These are phyloP conservation scores for Pythium scleroteichum DNA, from an alignment of 352 stramenopile species.

Conservation along the genomic window DNA sequence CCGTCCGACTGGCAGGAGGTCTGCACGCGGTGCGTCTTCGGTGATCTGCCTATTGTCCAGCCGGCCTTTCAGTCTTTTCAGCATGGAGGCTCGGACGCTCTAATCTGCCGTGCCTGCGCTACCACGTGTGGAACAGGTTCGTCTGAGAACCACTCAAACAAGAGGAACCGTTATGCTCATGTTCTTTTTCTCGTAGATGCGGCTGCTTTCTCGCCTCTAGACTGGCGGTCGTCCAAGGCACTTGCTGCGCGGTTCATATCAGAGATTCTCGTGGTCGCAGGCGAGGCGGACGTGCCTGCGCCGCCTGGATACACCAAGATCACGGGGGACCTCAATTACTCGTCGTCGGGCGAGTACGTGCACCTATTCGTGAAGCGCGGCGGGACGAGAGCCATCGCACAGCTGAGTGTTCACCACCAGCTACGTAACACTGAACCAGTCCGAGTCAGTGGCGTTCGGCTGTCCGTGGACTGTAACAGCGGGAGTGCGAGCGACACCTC, in stretches of 20 bases:
- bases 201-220: constrained; percentile 40
- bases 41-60: constrained; percentile 49
- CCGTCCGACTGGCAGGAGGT: constrained; percentile 57
- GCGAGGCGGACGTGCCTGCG: constrained; percentile 47
- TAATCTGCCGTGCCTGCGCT: constrained; percentile 68
- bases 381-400: constrained; percentile 8
- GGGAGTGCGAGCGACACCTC: constrained; percentile 26
- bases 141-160: no score
- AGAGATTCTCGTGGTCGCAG: constrained; percentile 56
- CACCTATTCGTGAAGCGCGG: constrained; percentile 74
- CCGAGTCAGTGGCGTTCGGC: neutral
- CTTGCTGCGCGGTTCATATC: constrained; percentile 60
- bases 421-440: neutral
- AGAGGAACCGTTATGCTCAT: no score
- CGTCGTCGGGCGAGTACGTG: constrained; percentile 59
- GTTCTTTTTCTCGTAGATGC: constrained; percentile 30
- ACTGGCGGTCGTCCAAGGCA: constrained; percentile 39
- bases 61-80: constrained; percentile 41
- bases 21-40: constrained; percentile 63
- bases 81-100: neutral
- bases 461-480: constrained; percentile 38
- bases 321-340: constrained; percentile 60
- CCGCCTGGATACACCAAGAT: constrained; percentile 61
- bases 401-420: constrained; percentile 8
- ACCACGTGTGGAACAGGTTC: constrained; percentile 65